Conservation (phyloP, 768 basidiomycete genomes). For the Cytidiella melzeri region DNA sequence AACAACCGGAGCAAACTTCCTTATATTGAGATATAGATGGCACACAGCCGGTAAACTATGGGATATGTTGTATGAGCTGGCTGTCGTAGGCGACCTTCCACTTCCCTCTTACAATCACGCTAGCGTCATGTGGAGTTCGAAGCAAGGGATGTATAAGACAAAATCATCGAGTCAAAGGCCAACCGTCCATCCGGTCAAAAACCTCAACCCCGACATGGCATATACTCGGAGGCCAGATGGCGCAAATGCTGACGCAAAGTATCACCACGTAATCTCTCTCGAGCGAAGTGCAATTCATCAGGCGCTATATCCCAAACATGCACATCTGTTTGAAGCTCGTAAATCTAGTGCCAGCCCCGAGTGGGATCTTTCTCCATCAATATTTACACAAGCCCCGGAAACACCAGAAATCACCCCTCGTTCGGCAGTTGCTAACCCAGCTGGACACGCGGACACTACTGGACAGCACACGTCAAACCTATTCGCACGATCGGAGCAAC, state of each 20-base stretch:
- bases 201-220: too few relatives aligned
- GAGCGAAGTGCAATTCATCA: background rate
- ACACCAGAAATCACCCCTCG: background rate
- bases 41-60: slow-evolving; percentile 10
- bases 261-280: too few relatives aligned
- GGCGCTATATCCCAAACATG: background rate
- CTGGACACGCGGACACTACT: background rate
- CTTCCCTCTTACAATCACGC: slow-evolving; percentile 7
- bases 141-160: slow-evolving; percentile 1
- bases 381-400: slow-evolving; percentile 5
- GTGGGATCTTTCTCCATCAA: slow-evolving; percentile 11
- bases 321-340: background rate
- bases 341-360: background rate
- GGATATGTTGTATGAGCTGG: slow-evolving; percentile 8
- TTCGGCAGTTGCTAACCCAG: background rate
- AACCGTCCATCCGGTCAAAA: background rate
- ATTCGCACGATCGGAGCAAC: background rate
- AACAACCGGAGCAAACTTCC: background rate
- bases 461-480: slow-evolving; percentile 5
- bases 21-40: background rate
- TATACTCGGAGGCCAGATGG: too few relatives aligned
- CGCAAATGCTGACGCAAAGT: too few relatives aligned
- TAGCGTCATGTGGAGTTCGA: slow-evolving; percentile 4
- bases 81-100: slow-evolving; percentile 8
- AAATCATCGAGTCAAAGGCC: background rate